Base-by-base conservation (phyloP, 1,139 yeast species). In the Saccharomyces hybrid region DNA sequence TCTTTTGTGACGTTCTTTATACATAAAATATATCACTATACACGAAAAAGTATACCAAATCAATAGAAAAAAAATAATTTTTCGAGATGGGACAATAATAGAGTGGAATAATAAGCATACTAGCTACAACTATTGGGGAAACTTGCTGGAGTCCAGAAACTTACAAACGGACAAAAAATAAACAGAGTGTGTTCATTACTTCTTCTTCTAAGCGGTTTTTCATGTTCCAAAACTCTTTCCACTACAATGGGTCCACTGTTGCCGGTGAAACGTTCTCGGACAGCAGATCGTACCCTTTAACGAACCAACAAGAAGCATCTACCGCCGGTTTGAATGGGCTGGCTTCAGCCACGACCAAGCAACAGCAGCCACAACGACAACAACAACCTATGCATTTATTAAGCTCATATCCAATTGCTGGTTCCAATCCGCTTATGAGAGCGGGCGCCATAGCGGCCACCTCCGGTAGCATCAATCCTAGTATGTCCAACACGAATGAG, bases 401-500 rank as follows among this genome's bases (percentile, higher is more conserved):
- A 38, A 38, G 13, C 25, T 38, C 44, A 38, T 38, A 38, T 38
- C 44, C 44, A 38, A 16, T 47, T 47, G 50, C 50, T 1, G 50
- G 16, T n/a, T 32, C 50, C 27, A 19, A 48, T 48, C 41, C 34
- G 31, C 28, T 27, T 23, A 25, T 46, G 28, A 46, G 44, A 16
- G 44, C 44, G 44, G 26, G 44, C 25, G 44, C 44, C 25, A 38
- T 38, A 13, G 44, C n/a, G 25, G 44, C 44, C 7, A 38, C 44
- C 25, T 19, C 44, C 3, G 44, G 44, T 13, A 38, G 44, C 44
- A 38, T 38, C 26, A 38, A 38, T 38, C 44, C 44, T 16, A 38
- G 11, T 38, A 38, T 38, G 26, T 38, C 44, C 44, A 38, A 38
- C 25, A 38, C 11, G 44, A 38, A 16, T 41, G 70, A 67, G 31